Base-by-base conservation (phyloP, 345 rosid genomes). In the Pelargonium nanum region DNA sequence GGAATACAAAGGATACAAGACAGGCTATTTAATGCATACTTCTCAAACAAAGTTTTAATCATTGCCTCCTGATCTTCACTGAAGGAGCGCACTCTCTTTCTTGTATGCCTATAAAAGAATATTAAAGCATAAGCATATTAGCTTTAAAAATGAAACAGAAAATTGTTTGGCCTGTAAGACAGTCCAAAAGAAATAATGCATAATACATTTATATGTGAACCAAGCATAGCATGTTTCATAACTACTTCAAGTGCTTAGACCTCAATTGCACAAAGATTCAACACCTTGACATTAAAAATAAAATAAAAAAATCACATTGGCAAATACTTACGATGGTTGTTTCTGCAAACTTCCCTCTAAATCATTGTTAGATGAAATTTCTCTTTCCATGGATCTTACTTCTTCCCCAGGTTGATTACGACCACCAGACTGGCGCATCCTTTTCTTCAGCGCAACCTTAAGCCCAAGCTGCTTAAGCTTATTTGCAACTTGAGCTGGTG, bases 401-500 rank as follows among this genome's bases (percentile, higher is more conserved):
- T 69, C 81, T 25, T 75, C 80, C 12, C 44, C 61, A 24, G 61
- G 69, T 59, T 68, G 75, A 56, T 70, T 70, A 66, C 63, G 51
- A 63, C 24, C 44, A 55, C 65, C 77, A 32, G 20, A 55, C 23
- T 21, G 10, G 32, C 74, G 70, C 26, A 55, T 70, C 75, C 85
- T 83, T 83, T 80, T 89, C 80, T 65, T 77, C 67, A 75, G 66
- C 30, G 68, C 75, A 54, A 69, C 56, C 64, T 59, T 60, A 55
- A 89, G 70, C 67, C 94, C 99, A 26, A 89, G 78, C 74, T 84
- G 84, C 77, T 89, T 93, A 60, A 93, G 97, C 80, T 81, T 93
- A 76, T 84, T 93, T 57, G 83, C 66, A 73, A 93, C 84, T 82
- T 89, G 96, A 68, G 83, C 82, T 60, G 87, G 79, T 56, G 88